A percentile compares a stretch with the other conserved stretches of the same genome.
These are phyloP conservation scores for Alternaria sp. DNA, from an alignment of 2,329 filamentous ascomycete genomes.

Conservation along the genomic window DNA sequence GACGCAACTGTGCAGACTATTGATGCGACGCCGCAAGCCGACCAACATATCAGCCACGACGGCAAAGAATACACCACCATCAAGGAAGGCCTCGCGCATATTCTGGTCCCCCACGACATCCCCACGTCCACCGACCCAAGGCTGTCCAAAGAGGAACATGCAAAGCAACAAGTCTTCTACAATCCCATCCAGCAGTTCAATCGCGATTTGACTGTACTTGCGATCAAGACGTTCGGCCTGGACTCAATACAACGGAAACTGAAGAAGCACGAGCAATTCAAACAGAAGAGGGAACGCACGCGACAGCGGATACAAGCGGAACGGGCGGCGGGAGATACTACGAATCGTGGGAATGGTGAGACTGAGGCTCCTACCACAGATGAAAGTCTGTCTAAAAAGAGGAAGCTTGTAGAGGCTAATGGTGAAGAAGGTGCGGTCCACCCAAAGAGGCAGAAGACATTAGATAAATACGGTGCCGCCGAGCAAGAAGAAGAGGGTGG, in stretches of 20 bases:
- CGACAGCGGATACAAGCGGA: constrained; percentile 27
- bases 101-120: constrained; percentile 65
- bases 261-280: constrained; percentile 52
- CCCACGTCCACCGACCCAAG: constrained; percentile 57
- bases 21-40: constrained; percentile 35
- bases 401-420: constrained; percentile 29
- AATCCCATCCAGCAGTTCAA: constrained; percentile 99
- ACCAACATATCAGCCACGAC: constrained; percentile 51
- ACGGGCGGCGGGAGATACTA: constrained; percentile 5
- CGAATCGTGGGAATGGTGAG: background rate
- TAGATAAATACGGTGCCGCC: constrained; percentile 17
- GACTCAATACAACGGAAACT: constrained; percentile 61
- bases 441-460: constrained; percentile 36
- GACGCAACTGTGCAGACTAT: constrained; percentile 27
- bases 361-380: background rate
- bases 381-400: constrained; percentile 28
- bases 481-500: constrained; percentile 10
- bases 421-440: constrained; percentile 16
- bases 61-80: constrained; percentile 65
- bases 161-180: constrained; percentile 86
- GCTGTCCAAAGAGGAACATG: constrained; percentile 58
- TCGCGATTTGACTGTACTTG: constrained; percentile 89
- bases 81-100: constrained; percentile 71
- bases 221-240: constrained; percentile 87
- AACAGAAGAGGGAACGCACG: constrained; percentile 36